Percentiles rank a stretch among this genome's conserved stretches.
Conservation (phyloP, 331 rosid genomes). For the Rosa hybrid region DNA sequence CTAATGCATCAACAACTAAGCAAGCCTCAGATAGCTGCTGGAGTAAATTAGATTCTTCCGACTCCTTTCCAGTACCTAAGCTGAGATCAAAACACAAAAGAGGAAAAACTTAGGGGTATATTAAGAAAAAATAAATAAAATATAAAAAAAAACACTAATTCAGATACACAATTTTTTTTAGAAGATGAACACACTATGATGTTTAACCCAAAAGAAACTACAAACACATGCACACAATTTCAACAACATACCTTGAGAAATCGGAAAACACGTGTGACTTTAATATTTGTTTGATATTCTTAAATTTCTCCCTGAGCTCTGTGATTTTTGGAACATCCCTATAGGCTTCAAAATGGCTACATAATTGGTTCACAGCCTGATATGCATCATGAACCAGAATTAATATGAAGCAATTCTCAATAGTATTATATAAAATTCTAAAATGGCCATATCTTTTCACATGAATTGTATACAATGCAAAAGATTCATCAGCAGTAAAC, state of each 20-base stretch:
- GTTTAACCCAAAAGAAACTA: neutral
- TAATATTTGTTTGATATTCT: slow-evolving; percentile 94
- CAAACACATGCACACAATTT: neutral
- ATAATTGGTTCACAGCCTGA: slow-evolving; percentile 98
- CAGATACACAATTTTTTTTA: too few species aligned
- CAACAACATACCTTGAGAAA: slow-evolving; percentile 73
- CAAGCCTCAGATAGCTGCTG: slow-evolving; percentile 97
- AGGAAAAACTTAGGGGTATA: slow-evolving; percentile 20
- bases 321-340: slow-evolving; percentile 96
- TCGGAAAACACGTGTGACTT: slow-evolving; percentile 97
- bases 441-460: neutral
- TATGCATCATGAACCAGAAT: slow-evolving; percentile 33
- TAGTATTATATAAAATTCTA: neutral
- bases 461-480: neutral
- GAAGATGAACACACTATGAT: neutral
- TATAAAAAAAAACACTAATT: too few species aligned
- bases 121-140: too few species aligned
- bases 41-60: slow-evolving; percentile 85
- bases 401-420: slow-evolving; percentile 9
- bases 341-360: slow-evolving; percentile 97
- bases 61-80: slow-evolving; percentile 99
- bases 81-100: slow-evolving; percentile 61
- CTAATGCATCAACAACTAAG: slow-evolving; percentile 95
- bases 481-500: neutral
- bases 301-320: slow-evolving; percentile 97